These are phyloP conservation scores for Nyctanthes arbortristis DNA, from an alignment of 257 asterid genomes.

Conservation along the genomic window DNA sequence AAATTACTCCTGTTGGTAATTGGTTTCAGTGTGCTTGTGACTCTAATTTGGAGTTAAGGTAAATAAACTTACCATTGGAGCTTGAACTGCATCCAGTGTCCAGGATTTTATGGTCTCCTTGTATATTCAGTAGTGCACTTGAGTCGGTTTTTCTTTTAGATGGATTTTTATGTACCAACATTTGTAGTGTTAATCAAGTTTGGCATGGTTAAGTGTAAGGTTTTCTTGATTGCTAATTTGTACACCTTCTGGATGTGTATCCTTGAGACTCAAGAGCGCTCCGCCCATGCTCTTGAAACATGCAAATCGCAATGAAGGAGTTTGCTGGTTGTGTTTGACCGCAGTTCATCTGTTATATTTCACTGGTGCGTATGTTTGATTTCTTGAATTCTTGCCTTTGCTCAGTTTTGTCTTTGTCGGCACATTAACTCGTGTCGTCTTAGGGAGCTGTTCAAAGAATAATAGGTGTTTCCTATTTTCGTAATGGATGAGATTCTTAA, in stretches of 20 bases:
- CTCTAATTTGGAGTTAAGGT: constrained; percentile 62
- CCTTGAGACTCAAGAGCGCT: not conserved
- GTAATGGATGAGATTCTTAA: no score
- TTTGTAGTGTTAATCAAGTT: not conserved
- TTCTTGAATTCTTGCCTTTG: no score
- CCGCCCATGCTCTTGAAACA: not conserved
- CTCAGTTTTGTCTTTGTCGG: no score
- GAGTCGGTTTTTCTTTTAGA: not conserved
- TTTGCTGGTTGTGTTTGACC: no score
- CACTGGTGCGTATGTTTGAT: no score
- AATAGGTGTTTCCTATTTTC: no score
- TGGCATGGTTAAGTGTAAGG: not conserved
- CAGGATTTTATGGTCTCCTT: constrained; percentile 14
- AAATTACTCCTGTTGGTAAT: constrained; percentile 58
- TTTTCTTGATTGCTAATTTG: not conserved
- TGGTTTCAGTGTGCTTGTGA: constrained; percentile 58
- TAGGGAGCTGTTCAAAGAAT: no score
- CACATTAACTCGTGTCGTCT: no score
- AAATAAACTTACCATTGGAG: constrained; percentile 30
- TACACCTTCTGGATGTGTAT: not conserved
- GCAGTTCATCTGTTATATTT: no score
- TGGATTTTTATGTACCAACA: not conserved
- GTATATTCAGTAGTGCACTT: constrained; percentile 26
- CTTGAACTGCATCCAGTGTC: constrained; percentile 7
- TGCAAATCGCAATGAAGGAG: no score